Percentiles rank a stretch among this genome's conserved stretches.
Conservation (phyloP, 1,284 basidiomycete species). For the Sporisorium exsertum region DNA sequence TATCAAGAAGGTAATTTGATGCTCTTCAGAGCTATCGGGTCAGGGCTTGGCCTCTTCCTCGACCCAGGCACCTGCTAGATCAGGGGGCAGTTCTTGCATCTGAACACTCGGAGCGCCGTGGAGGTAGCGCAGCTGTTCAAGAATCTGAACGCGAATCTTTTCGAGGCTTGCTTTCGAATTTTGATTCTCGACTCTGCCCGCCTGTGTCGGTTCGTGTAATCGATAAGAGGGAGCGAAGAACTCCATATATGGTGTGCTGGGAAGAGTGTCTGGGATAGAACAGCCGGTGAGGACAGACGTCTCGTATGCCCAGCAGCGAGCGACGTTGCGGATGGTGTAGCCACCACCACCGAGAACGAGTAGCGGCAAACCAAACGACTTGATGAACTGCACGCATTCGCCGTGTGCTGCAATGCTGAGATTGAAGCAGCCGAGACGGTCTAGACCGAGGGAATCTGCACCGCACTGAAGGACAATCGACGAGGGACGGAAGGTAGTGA, state of each 20-base stretch:
- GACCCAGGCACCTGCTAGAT: slow-evolving; percentile 82
- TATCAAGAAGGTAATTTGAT: slow-evolving; percentile 7
- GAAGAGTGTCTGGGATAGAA: slow-evolving; percentile 85
- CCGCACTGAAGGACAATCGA: slow-evolving; percentile 97
- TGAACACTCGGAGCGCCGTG: slow-evolving; percentile 95
- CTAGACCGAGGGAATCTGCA: slow-evolving; percentile 93
- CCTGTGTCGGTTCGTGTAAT: slow-evolving; percentile 90
- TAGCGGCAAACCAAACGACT: slow-evolving; percentile 88
- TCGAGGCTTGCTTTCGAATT: slow-evolving; percentile 81
- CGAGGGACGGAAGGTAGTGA: slow-evolving; percentile 87
- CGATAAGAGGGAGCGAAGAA: slow-evolving; percentile 94
- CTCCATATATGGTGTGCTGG: slow-evolving; percentile 87
- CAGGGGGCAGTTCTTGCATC: slow-evolving; percentile 95
- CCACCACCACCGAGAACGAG: slow-evolving; percentile 94
- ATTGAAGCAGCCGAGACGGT: slow-evolving; percentile 96
- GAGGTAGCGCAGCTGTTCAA: slow-evolving; percentile 91
- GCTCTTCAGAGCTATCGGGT: background rate
- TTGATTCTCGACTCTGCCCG: slow-evolving; percentile 86
- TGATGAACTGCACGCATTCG: slow-evolving; percentile 95
- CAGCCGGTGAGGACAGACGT: slow-evolving; percentile 83
- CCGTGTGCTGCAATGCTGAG: slow-evolving; percentile 98
- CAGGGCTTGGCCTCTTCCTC: slow-evolving; percentile 73
- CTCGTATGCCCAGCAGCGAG: slow-evolving; percentile 99
- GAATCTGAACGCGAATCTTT: slow-evolving; percentile 83
- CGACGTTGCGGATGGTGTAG: slow-evolving; percentile 90